Evolutionary conservation across 352 stramenopile species (phyloP).

Genomic region (Thalassiosira pacifica): DNA sequence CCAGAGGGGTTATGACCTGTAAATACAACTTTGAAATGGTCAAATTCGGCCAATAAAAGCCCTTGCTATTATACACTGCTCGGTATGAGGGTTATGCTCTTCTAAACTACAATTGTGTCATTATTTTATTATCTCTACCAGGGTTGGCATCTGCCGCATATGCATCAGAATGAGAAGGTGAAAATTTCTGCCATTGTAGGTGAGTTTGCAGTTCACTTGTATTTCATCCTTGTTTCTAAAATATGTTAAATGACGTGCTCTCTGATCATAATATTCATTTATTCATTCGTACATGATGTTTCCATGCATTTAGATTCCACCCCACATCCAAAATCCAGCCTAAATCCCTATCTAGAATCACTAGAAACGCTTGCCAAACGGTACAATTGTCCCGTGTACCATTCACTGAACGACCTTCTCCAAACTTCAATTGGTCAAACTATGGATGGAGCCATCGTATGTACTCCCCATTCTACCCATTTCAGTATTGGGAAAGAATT

Average conservation of each 20-base stretch:
- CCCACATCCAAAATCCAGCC: conserved; percentile 63
- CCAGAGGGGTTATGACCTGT: too few species aligned
- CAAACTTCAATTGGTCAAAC: conserved; percentile 35
- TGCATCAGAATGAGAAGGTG: conserved; percentile 59
- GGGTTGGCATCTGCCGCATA: conserved; percentile 71
- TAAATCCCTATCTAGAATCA: conserved; percentile 71
- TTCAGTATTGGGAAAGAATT: conserved; percentile 62
- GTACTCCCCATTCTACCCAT: conserved; percentile 77
- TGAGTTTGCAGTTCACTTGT: conserved; percentile 12
- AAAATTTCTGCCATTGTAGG: conserved; percentile 78
- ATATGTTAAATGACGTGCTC: background rate
- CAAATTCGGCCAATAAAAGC: too few species aligned
- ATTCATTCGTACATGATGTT: background rate
- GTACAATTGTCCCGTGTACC: conserved; percentile 70
- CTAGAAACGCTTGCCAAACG: conserved; percentile 57
- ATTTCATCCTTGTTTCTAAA: background rate
- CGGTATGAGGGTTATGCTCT: too few species aligned
- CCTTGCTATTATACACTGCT: too few species aligned
- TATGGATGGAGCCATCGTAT: conserved; percentile 76
- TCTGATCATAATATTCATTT: background rate
- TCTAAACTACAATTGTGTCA: background rate
- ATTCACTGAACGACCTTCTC: conserved; percentile 64
- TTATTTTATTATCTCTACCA: background rate
- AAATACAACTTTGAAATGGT: too few species aligned
- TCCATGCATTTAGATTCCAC: conserved; percentile 18